Percentiles rank a stretch among this genome's conserved stretches.
Evolutionary conservation across 495 filamentous ascomycete genomes (phyloP).

Genomic region (Aspergillus cristatus): DNA sequence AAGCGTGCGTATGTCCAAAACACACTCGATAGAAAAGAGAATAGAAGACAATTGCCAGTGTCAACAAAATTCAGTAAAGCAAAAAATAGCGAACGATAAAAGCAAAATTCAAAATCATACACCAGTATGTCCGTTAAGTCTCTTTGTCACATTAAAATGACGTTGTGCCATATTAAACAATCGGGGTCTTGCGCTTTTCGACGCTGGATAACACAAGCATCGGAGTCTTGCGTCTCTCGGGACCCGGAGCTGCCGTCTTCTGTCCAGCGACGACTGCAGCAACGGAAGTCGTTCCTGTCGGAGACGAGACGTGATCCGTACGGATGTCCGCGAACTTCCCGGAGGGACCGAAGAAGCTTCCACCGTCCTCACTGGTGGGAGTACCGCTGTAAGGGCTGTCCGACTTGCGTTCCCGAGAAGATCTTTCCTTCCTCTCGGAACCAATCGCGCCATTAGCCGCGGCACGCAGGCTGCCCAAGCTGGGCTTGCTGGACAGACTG

Average conservation of each 20-base stretch:
- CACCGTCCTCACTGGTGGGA: conserved; percentile 49
- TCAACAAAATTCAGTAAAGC: too few relatives aligned
- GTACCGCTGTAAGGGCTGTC: conserved; percentile 36
- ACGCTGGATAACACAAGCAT: conserved; percentile 81
- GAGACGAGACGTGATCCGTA: conserved; percentile 26
- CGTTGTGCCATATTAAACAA: conserved; percentile 36
- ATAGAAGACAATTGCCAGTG: too few relatives aligned
- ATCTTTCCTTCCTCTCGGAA: conserved; percentile 62
- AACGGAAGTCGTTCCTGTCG: conserved; percentile 31
- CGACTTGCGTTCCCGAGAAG: conserved; percentile 51
- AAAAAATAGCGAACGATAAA: too few relatives aligned
- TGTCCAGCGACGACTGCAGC: conserved; percentile 41
- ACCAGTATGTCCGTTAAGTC: conserved; percentile 18
- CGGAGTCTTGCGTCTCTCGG: conserved; percentile 68
- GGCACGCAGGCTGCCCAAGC: conserved; percentile 69
- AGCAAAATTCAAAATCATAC: too few relatives aligned
- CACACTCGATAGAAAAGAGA: too few relatives aligned
- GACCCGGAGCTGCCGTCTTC: conserved; percentile 34
- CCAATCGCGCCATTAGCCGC: conserved; percentile 77
- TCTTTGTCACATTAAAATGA: conserved; percentile 33
- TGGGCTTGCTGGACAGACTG: conserved; percentile 69
- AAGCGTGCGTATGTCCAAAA: too few relatives aligned
- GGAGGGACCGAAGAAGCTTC: conserved; percentile 42
- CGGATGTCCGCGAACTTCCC: conserved; percentile 44
- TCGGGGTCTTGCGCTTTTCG: conserved; percentile 80